Evolutionary conservation across 192 early-diverging fungal genomes (phyloP), one percentile per base, ranked within the genome.

Genomic region (Rhizophagus sp.): DNA sequence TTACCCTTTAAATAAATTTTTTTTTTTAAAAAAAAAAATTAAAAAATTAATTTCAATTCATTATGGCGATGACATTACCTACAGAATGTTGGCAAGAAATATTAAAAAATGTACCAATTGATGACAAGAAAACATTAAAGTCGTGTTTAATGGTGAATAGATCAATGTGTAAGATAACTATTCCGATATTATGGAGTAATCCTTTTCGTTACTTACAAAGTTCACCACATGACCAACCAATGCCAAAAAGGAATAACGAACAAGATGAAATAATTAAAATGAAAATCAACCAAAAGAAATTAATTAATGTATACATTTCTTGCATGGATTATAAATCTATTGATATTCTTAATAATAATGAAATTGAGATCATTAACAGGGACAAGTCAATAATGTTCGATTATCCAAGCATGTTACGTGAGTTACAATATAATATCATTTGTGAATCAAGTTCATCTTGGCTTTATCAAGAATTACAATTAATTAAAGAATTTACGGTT

Each of bases 121-220:
- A 71, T 10, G 69, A 71, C 22, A 41, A 41, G 33, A 71, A 44
- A 41, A 33, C 69, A 22, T 24, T 75, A 30, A n/a, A 12, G 49
- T 75, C 73, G 30, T 75, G 44, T 19, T 25, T 75, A 11, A n/a
- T 75, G 47, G 73, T 75, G 17, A 75, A 62, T 33, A 41, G 52
- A 33, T 24, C 24, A 7, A 52, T 41, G 73, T 75, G 73, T n/a
- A 50, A 24, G 24, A 75, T 50, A 12, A 15, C 36, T 57, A 22
- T 13, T 11, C 73, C 73, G 24, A 50, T 75, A 19, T 62, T 75
- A 25, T 75, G 73, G 73, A 50, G 50, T 61, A 50, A 75, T 19
- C 73, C 73, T 22, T 71, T 71, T 8, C 34, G 27, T n/a, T 24
- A 33, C 12, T 4, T 71, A 17, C 22, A 33, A n/a, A 15, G 4